These are phyloP conservation scores for Monosporascus sp. DNA, from an alignment of 2,329 filamentous ascomycete genomes.

Conservation along the genomic window DNA sequence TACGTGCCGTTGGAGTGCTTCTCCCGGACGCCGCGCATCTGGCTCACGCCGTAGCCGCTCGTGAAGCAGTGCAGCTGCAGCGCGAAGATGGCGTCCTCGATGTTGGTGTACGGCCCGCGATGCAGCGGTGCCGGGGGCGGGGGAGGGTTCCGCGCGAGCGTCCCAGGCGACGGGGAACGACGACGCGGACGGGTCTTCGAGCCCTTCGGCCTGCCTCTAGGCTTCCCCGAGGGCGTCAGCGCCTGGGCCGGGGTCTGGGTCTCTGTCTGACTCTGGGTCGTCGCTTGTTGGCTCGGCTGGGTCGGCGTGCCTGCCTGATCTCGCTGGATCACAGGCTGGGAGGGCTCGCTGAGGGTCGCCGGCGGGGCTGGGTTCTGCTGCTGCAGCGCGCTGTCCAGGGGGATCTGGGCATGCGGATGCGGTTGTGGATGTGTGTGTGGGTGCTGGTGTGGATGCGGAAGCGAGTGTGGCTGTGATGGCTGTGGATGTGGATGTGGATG, in stretches of 20 bases:
- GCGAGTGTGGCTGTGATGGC: slow-evolving; percentile 3
- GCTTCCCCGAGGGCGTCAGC: not conserved
- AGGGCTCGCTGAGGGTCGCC: not conserved
- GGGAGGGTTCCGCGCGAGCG: not conserved
- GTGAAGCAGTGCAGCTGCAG: slow-evolving; percentile 25
- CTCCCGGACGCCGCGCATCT: slow-evolving; percentile 26
- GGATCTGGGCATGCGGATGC: slow-evolving; percentile 1
- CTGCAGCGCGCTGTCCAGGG: not conserved
- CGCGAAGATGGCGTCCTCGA: slow-evolving; percentile 24
- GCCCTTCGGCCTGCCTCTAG: not conserved
- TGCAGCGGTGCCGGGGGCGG: slow-evolving; percentile 12
- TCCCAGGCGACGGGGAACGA: not conserved
- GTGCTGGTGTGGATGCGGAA: slow-evolving; percentile 3
- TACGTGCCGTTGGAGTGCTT: slow-evolving; percentile 26
- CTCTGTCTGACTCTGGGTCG: not conserved
- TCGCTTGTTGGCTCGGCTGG: not conserved
- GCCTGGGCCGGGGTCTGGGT: not conserved
- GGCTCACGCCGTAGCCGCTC: slow-evolving; percentile 26
- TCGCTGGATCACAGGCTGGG: not conserved
- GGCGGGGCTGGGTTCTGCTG: slow-evolving; percentile 3
- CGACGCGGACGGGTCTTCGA: slow-evolving; percentile 1
- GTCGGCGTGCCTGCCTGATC: not conserved
- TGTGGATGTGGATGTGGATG: slow-evolving; percentile 1
- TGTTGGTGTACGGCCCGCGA: slow-evolving; percentile 20
- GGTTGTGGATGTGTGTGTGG: slow-evolving; percentile 1